These are phyloP conservation scores for Chalara sp. DNA, from an alignment of 2,329 filamentous ascomycete species.

Conservation along the genomic window DNA sequence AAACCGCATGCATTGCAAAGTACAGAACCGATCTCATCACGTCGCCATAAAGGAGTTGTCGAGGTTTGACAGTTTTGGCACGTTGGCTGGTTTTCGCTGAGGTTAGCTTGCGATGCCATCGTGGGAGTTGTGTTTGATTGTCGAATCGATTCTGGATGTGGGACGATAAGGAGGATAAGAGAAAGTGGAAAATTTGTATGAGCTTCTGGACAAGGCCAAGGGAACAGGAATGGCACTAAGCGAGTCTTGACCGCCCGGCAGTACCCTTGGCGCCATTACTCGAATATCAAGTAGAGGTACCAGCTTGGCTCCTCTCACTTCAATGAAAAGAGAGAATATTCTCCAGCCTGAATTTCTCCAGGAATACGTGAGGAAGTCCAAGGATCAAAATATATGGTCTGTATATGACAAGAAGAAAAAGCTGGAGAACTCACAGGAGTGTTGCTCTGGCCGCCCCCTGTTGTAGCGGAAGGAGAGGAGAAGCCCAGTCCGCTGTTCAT, in stretches of 20 bases:
- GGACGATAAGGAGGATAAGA: slow-evolving; percentile 3
- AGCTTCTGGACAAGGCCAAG: neutral
- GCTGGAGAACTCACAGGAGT: slow-evolving; percentile 42
- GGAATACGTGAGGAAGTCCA: too few relatives aligned
- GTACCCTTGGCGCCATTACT: too few relatives aligned
- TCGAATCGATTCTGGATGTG: neutral
- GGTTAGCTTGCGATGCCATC: slow-evolving; percentile 37
- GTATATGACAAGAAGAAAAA: neutral
- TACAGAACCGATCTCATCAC: slow-evolving; percentile 91
- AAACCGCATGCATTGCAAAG: slow-evolving; percentile 98
- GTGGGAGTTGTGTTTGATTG: slow-evolving; percentile 29
- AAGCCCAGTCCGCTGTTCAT: slow-evolving; percentile 39
- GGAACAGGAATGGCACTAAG: neutral
- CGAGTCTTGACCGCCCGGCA: too few relatives aligned
- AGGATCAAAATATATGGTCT: too few relatives aligned
- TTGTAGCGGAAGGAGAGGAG: slow-evolving; percentile 58
- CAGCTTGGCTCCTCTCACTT: too few relatives aligned
- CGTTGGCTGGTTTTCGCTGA: slow-evolving; percentile 69
- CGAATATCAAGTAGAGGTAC: too few relatives aligned
- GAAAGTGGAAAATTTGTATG: slow-evolving; percentile 3
- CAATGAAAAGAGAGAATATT: too few relatives aligned
- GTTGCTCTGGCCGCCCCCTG: slow-evolving; percentile 49
- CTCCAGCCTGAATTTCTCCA: too few relatives aligned
- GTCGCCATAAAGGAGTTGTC: slow-evolving; percentile 93
- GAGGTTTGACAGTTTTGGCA: slow-evolving; percentile 96